A percentile compares a stretch with the other conserved stretches of the same genome.
Evolutionary conservation across 345 rosid genomes (phyloP).

Genomic region (Euclidium syriacum): DNA sequence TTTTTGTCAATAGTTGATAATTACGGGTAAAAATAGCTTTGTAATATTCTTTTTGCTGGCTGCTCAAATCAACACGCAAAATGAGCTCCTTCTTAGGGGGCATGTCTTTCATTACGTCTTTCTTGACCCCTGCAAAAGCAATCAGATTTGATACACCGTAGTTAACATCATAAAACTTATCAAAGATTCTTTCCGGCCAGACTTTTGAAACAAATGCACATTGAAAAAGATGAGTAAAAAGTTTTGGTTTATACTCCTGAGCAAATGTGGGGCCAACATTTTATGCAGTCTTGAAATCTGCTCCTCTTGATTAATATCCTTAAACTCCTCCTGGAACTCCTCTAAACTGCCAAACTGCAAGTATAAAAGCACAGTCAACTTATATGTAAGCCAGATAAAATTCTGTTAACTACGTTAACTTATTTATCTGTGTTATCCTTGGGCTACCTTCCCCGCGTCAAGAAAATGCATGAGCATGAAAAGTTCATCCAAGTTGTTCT

Average conservation of each 20-base stretch:
- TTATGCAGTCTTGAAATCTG: conserved; percentile 94
- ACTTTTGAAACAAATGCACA: conserved; percentile 16
- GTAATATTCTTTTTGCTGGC: conserved; percentile 95
- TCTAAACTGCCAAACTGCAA: conserved; percentile 91
- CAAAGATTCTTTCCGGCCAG: background rate
- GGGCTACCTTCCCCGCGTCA: conserved; percentile 93
- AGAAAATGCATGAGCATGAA: conserved; percentile 99
- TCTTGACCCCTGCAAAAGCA: conserved; percentile 80
- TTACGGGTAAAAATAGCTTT: conserved; percentile 95
- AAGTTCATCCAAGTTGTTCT: conserved; percentile 99
- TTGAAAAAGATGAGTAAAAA: conserved; percentile 1
- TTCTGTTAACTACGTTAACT: background rate
- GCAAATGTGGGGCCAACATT: conserved; percentile 98
- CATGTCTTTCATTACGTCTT: conserved; percentile 96
- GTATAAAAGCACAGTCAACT: conserved; percentile 24
- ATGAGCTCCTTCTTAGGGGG: conserved; percentile 99
- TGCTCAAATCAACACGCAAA: conserved; percentile 89
- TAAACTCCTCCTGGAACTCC: conserved; percentile 98
- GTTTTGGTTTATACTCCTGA: conserved; percentile 62
- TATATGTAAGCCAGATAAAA: conserved; percentile 12
- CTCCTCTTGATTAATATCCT: conserved; percentile 98
- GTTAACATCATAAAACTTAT: background rate
- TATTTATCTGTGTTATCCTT: conserved; percentile 7
- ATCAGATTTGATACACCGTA: conserved; percentile 17
- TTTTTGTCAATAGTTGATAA: conserved; percentile 82